phyloP scores from a whole-genome alignment of 768 basidiomycete species.

The Phallus indusiatus region DNA sequence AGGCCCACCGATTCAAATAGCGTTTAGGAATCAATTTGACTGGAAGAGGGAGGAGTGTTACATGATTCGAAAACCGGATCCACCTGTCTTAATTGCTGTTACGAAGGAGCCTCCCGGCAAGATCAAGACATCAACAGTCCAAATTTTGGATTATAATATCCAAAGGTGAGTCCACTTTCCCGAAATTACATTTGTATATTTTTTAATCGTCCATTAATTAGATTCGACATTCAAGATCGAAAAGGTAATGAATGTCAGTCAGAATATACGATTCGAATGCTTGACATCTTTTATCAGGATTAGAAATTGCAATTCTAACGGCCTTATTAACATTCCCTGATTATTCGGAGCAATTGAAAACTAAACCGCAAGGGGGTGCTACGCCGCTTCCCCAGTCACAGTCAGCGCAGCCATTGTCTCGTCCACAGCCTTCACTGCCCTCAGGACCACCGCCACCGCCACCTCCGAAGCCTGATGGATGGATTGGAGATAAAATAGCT shows the following conservation, averaged over 20 bases:
- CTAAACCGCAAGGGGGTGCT: constrained; percentile 20
- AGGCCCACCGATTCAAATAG: background rate
- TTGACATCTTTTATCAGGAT: constrained; percentile 27
- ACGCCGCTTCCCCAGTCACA: constrained; percentile 8
- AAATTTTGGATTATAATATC: constrained; percentile 80
- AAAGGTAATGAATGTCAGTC: constrained; percentile 29
- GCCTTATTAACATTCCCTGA: constrained; percentile 74
- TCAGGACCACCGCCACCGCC: constrained; percentile 24
- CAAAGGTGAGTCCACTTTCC: constrained; percentile 39
- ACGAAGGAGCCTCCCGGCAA: constrained; percentile 67
- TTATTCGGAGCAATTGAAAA: constrained; percentile 39
- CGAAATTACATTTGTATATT: background rate
- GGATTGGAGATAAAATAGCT: constrained; percentile 57
- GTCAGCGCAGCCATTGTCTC: background rate
- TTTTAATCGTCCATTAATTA: constrained; percentile 17
- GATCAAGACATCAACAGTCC: constrained; percentile 54
- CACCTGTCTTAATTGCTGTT: constrained; percentile 74
- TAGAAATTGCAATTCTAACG: constrained; percentile 73
- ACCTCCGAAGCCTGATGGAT: constrained; percentile 19
- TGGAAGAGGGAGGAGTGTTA: constrained; percentile 82
- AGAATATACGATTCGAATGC: background rate
- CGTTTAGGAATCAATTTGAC: constrained; percentile 65
- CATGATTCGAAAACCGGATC: constrained; percentile 78
- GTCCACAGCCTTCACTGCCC: constrained; percentile 10
- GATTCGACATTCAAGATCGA: constrained; percentile 77